Base-by-base conservation (phyloP, 2,329 filamentous ascomycete species). In the Emergomyces pasteurianus region DNA sequence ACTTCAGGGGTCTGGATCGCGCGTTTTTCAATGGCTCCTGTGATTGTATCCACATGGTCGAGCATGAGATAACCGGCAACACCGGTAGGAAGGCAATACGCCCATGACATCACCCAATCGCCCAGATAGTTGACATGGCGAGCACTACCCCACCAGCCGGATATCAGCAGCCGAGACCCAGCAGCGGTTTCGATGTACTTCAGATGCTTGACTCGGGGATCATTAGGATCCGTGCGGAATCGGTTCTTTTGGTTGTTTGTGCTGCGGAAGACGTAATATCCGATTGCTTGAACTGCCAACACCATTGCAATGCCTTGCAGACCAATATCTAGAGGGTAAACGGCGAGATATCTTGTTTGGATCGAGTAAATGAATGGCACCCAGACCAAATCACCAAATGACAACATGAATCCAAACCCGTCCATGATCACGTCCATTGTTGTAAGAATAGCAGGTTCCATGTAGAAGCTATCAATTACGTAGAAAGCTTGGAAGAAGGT, bases 361-460 rank as follows among this genome's bases (percentile, higher is more conserved):
- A 90, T 79, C 21, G 85, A 88, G 80, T 96, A 97, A 62, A 90
- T 81, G 72, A 95, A 95, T 0, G 92, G 92, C 2, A 96, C 83
- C 92, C 92, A 97, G 63, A 88, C 89, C 6, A 96, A 80, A 69
- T 97, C 92, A 60, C 91, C 92, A 71, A 96, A 96, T 1, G 89
- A 81, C 40, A 97, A 81, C 92, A 97, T 97, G 78, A 90, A 90
- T 59, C 92, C 92, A 67, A 97, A 96, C 6, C 92, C 92, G 68
- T 97, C 92, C 49, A 86, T 89, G 58, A 87, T 95, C 66, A 96
- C 88, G 71, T 97, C 92, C 77, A 97, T 96, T 38, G 91, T 96
- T 1, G 92, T 96, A 65, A 96, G 78, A 64, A 96, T 88, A 1
- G 90, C 88, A 0, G 89, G 82, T 73, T 97, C 92, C 82, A 92